Evolutionary conservation across 371 early-diverging fungal genomes (phyloP).

Genomic region (Smittium mucronatum): DNA sequence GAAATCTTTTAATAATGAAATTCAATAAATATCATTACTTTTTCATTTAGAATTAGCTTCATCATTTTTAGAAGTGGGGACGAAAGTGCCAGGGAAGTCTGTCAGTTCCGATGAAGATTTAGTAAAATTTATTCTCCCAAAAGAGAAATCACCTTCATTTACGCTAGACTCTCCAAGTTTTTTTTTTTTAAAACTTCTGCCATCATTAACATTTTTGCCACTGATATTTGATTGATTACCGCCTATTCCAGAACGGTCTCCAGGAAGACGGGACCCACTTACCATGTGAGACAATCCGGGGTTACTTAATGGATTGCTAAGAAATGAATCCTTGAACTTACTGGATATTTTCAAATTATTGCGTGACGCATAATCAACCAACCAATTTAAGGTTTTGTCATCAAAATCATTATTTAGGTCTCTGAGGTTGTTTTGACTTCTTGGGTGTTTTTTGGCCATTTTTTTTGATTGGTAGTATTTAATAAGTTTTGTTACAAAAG

Average conservation of each 20-base stretch:
- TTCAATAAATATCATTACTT: too few species aligned
- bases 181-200: not conserved
- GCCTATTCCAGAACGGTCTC: slow-evolving; percentile 9
- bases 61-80: too few species aligned
- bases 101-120: not conserved
- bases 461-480: not conserved
- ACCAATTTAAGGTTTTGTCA: slow-evolving; percentile 4
- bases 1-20: too few species aligned
- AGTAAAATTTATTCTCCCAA: not conserved
- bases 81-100: too few species aligned
- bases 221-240: not conserved
- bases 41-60: too few species aligned
- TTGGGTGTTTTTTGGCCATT: not conserved
- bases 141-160: not conserved
- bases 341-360: not conserved
- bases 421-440: too few species aligned
- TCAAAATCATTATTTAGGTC: not conserved
- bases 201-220: not conserved
- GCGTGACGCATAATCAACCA: not conserved
- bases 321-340: not conserved
- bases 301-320: slow-evolving; percentile 1
- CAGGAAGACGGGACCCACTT: slow-evolving; percentile 8
- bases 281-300: slow-evolving; percentile 6
- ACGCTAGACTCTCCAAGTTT: not conserved
- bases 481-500: slow-evolving; percentile 2